phyloP scores from a whole-genome alignment of 2,329 filamentous ascomycete species.

The Sarocladium kiliense region DNA sequence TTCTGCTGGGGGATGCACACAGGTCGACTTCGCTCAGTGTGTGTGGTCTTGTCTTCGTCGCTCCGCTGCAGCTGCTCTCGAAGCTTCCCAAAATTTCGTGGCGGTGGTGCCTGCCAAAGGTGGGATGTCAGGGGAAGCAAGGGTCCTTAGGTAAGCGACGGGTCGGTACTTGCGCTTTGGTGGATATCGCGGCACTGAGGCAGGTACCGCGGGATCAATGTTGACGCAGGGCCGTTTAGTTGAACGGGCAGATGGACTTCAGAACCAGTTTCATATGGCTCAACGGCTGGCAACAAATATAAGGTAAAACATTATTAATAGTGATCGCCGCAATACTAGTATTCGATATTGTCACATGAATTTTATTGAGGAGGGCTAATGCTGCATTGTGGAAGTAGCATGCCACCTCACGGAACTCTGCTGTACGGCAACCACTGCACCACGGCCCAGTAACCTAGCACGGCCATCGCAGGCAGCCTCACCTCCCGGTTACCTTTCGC shows the following conservation, averaged over 20 bases:
- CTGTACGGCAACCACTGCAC: background rate
- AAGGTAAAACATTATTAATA: too few species aligned
- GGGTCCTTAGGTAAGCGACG: slow-evolving; percentile 7
- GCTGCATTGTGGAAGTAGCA: too few species aligned
- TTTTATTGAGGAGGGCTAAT: too few species aligned
- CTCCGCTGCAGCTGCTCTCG: slow-evolving; percentile 7
- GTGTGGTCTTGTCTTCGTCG: background rate
- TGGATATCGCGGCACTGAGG: background rate
- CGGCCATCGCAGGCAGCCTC: slow-evolving; percentile 5
- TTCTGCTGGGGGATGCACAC: background rate
- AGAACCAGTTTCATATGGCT: background rate
- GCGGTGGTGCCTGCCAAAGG: slow-evolving; percentile 7
- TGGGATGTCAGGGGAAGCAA: slow-evolving; percentile 3
- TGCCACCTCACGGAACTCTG: too few species aligned
- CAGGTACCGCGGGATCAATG: slow-evolving; percentile 6
- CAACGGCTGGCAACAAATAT: too few species aligned
- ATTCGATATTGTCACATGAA: too few species aligned
- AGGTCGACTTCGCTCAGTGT: background rate
- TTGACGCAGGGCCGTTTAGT: slow-evolving; percentile 5
- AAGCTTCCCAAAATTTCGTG: slow-evolving; percentile 11
- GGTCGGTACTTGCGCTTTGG: background rate
- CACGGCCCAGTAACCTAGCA: background rate
- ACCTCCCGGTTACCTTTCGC: background rate
- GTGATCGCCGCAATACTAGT: too few species aligned
- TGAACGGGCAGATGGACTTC: background rate